Base-by-base conservation (phyloP, 1,284 basidiomycete genomes). In the Schizopora paradoxa region DNA sequence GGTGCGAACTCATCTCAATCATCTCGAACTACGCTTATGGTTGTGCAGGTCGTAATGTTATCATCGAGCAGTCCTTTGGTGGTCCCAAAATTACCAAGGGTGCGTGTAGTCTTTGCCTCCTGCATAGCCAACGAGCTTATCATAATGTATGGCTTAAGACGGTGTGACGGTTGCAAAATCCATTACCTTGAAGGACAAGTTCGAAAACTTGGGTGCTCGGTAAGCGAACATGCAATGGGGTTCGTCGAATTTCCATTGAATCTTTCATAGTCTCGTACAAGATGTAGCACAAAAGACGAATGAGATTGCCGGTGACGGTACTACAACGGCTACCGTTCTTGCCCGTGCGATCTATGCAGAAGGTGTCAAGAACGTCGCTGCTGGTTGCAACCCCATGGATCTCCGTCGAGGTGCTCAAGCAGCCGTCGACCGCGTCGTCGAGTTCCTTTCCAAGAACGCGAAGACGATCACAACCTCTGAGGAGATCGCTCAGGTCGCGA, bases 341-440 rank as follows among this genome's bases (percentile, higher is more conserved):
- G 91, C 95, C 6, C 87, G 91, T 48, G 93, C 94, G 52, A 98
- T 99, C 70, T 99, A 97, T 72, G 79, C 92, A 0, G 95, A 99
- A 69, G 95, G 95, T 70, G 94, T 98, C 58, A 98, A 98, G 78
- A 99, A 98, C 64, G 95, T 99, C 49, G 94, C 95, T 33, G 95
- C 95, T 10, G 92, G 95, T 16, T 99, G 95, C 78, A 97, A 97
- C 74, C 95, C 95, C 28, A 99, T 98, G 93, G 95, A 99, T 71
- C 88, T 98, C 51, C 90, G 95, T 53, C 85, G 94, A 25, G 95
- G 95, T 51, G 84, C 92, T 13, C 95, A 98, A 65, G 91, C 92
- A 28, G 95, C 94, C 48, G 95, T 98, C 43, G 92, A 98, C 62
- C 88, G 88, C 55, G 92, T 99, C 58, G 89, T 98, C 58, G 79